Conservation (phyloP, 2,329 filamentous ascomycete genomes). For the Ustulina deusta region DNA sequence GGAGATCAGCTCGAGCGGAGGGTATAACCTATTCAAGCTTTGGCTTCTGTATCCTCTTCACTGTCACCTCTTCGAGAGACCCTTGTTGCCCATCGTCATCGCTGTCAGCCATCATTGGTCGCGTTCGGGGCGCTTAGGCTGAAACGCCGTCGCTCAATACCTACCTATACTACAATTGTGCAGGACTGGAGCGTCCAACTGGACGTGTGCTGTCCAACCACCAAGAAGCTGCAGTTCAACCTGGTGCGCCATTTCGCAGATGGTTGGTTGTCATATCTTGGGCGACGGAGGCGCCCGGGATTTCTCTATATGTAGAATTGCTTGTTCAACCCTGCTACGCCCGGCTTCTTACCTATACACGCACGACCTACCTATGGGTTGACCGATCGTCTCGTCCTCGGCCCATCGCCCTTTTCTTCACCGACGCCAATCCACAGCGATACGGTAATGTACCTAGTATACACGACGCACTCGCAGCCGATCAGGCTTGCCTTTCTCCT, state of each 20-base stretch:
- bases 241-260: conserved; percentile 15
- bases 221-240: conserved; percentile 16
- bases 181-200: not conserved
- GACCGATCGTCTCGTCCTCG: conserved; percentile 13
- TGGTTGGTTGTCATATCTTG: conserved; percentile 27
- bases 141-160: conserved; percentile 32
- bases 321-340: conserved; percentile 27
- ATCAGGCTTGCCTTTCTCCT: conserved; percentile 1
- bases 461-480: not conserved
- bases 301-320: conserved; percentile 4
- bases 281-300: conserved; percentile 29
- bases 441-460: not conserved
- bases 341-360: conserved; percentile 30
- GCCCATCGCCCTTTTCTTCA: conserved; percentile 20
- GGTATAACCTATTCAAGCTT: not conserved
- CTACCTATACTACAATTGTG: not conserved
- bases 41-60: not conserved
- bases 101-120: conserved; percentile 7
- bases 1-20: conserved; percentile 1
- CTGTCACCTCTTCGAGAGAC: conserved; percentile 8
- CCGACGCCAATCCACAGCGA: conserved; percentile 20
- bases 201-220: not conserved
- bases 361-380: not conserved
- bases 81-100: conserved; percentile 4
- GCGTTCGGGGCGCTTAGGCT: conserved; percentile 27